Conservation (phyloP, 2,329 filamentous ascomycete genomes). For the Magnaporthiopsis incrustans region DNA sequence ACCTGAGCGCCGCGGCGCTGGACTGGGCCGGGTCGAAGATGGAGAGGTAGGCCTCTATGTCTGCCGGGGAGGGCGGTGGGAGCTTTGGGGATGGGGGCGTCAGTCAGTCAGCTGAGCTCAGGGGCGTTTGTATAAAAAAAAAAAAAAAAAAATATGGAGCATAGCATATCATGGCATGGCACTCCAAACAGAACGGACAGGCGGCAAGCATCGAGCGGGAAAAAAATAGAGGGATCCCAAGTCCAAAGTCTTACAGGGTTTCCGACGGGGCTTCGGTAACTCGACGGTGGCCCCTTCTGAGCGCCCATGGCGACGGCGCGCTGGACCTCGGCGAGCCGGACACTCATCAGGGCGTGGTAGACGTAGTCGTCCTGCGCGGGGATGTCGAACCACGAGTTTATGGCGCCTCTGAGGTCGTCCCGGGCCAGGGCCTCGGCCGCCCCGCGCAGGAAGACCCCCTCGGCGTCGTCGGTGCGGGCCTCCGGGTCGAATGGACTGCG, state of each 20-base stretch:
- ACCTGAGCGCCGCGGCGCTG: constrained; percentile 54
- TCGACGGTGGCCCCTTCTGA: constrained; percentile 38
- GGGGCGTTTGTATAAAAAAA: too few species aligned
- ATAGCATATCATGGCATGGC: too few species aligned
- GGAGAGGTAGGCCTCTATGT: constrained; percentile 58
- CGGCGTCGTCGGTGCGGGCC: constrained; percentile 28
- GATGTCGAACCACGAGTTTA: constrained; percentile 34
- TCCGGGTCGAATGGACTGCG: constrained; percentile 33
- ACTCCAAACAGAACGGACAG: too few species aligned
- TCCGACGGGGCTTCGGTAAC: constrained; percentile 35
- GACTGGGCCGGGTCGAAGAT: constrained; percentile 54
- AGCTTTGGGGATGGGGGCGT: constrained; percentile 18
- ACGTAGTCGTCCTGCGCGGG: constrained; percentile 36
- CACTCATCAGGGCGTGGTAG: constrained; percentile 43
- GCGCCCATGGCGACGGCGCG: constrained; percentile 33
- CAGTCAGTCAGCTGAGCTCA: neutral
- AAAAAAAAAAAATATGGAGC: too few species aligned
- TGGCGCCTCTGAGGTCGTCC: constrained; percentile 35
- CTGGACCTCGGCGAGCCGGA: constrained; percentile 41
- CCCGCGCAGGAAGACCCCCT: constrained; percentile 23
- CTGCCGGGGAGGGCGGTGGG: constrained; percentile 42
- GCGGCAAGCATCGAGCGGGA: neutral
- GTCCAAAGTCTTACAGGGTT: constrained; percentile 12
- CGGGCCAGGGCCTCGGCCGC: constrained; percentile 29
- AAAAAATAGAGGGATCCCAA: too few species aligned